phyloP scores from a whole-genome alignment of 2,329 filamentous ascomycete genomes.

The Cladosporium sphaerospermum region DNA sequence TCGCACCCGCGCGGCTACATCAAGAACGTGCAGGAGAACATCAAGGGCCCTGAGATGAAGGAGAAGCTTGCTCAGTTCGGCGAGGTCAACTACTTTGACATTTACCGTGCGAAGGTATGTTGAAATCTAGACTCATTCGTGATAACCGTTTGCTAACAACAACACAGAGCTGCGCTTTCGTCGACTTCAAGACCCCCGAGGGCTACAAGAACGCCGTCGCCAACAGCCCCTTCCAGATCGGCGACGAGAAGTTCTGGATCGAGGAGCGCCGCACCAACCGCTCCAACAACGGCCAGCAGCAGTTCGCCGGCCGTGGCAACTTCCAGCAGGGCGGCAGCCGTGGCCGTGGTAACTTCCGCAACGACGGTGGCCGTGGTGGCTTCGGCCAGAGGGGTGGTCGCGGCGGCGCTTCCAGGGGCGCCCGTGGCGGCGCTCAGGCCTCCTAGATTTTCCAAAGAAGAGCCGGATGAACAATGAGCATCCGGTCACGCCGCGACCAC shows the following conservation, averaged over 20 bases:
- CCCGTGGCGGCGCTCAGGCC: constrained; percentile 19
- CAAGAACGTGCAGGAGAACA: constrained; percentile 89
- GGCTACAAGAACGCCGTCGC: constrained; percentile 77
- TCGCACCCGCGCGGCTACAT: constrained; percentile 82
- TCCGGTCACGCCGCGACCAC: no score
- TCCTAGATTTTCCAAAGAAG: not conserved
- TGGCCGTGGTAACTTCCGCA: constrained; percentile 62
- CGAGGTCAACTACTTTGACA: constrained; percentile 58
- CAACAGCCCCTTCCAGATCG: constrained; percentile 80
- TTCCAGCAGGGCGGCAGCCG: constrained; percentile 44
- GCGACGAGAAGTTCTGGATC: constrained; percentile 74
- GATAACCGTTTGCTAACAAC: not conserved
- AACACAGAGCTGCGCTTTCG: constrained; percentile 84
- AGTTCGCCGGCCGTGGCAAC: constrained; percentile 26
- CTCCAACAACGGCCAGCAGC: constrained; percentile 28
- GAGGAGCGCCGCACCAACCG: constrained; percentile 72
- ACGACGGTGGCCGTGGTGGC: constrained; percentile 57
- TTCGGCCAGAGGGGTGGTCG: constrained; percentile 35
- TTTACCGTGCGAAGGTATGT: constrained; percentile 68
- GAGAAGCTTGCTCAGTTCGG: constrained; percentile 63
- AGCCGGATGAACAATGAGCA: not conserved
- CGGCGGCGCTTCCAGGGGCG: constrained; percentile 29
- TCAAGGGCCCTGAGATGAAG: constrained; percentile 67
- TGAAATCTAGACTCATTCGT: constrained; percentile 5
- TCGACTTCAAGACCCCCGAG: constrained; percentile 77